Conservation (phyloP, 2,329 filamentous ascomycete species). For the Cryphonectria carpinicola region DNA sequence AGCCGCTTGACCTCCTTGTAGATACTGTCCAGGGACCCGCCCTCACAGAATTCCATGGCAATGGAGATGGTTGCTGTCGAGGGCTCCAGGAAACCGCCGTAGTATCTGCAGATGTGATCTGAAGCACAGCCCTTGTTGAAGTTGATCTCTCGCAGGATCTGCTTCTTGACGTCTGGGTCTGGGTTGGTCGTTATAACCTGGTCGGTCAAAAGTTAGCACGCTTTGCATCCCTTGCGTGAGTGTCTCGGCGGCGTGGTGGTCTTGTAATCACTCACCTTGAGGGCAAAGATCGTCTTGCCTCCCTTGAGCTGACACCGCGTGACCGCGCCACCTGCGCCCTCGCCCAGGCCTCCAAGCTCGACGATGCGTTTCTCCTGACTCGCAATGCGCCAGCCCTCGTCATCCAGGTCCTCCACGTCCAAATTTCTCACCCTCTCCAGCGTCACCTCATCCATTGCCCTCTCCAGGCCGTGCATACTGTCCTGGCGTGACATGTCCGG, state of each 20-base stretch:
- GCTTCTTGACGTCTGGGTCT: slow-evolving; percentile 96
- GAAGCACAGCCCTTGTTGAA: slow-evolving; percentile 99
- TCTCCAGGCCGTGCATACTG: slow-evolving; percentile 76
- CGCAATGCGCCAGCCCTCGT: slow-evolving; percentile 92
- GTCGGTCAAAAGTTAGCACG: slow-evolving; percentile 1
- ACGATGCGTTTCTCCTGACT: slow-evolving; percentile 86
- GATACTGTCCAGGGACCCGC: slow-evolving; percentile 92
- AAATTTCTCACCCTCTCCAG: slow-evolving; percentile 80
- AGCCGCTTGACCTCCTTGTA: slow-evolving; percentile 97
- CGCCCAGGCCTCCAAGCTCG: slow-evolving; percentile 86
- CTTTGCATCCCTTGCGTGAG: slow-evolving; percentile 30
- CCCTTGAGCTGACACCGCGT: slow-evolving; percentile 88
- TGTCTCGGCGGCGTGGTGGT: neutral
- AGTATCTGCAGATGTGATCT: slow-evolving; percentile 95
- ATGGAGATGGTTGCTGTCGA: slow-evolving; percentile 97
- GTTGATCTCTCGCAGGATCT: slow-evolving; percentile 92
- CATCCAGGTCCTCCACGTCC: slow-evolving; percentile 93
- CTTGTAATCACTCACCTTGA: slow-evolving; percentile 76
- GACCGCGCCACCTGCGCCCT: slow-evolving; percentile 94
- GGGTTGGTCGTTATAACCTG: slow-evolving; percentile 98
- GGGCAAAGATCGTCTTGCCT: slow-evolving; percentile 90
- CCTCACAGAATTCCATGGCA: slow-evolving; percentile 98
- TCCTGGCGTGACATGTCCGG: slow-evolving; percentile 80
- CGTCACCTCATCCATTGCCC: slow-evolving; percentile 74
- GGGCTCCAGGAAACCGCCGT: slow-evolving; percentile 94